Conservation (phyloP, 2,329 filamentous ascomycete species). For the Fusarium sp. region DNA sequence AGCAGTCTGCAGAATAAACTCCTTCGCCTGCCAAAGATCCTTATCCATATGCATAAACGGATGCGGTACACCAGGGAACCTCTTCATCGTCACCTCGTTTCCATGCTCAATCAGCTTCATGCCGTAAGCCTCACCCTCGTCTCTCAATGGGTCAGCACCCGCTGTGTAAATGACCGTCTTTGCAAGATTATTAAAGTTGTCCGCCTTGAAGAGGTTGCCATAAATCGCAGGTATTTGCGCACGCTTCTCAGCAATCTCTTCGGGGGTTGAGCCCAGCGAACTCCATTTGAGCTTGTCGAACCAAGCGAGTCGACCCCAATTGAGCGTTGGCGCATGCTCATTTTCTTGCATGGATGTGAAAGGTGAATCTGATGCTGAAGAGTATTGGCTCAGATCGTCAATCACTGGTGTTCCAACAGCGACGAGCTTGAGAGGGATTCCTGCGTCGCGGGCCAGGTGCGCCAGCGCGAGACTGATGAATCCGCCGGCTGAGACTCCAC, state of each 20-base stretch:
- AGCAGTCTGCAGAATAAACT: constrained; percentile 47
- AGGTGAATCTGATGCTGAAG: constrained; percentile 1
- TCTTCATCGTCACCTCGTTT: constrained; percentile 55
- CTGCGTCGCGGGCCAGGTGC: neutral
- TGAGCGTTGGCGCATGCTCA: constrained; percentile 6
- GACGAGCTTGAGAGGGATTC: constrained; percentile 1
- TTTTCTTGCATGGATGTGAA: neutral
- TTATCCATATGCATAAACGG: constrained; percentile 60
- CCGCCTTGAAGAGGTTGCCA: neutral
- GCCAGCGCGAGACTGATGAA: constrained; percentile 9
- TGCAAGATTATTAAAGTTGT: neutral
- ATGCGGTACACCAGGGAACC: constrained; percentile 59
- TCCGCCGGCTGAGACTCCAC: neutral
- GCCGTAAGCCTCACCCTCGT: constrained; percentile 60
- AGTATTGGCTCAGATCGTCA: neutral
- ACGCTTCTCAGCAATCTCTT: neutral
- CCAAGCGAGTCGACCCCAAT: constrained; percentile 1
- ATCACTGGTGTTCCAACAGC: constrained; percentile 7
- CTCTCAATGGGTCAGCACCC: constrained; percentile 44
- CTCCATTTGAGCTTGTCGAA: constrained; percentile 19
- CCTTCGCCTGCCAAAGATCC: constrained; percentile 48
- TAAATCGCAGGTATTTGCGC: neutral
- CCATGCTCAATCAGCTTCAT: constrained; percentile 53
- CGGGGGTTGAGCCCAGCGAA: neutral
- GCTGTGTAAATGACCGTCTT: constrained; percentile 3